Evolutionary conservation across 1,284 basidiomycete genomes (phyloP), one percentile per base, ranked within the genome.

Genomic region (Rugosomyces carneus): DNA sequence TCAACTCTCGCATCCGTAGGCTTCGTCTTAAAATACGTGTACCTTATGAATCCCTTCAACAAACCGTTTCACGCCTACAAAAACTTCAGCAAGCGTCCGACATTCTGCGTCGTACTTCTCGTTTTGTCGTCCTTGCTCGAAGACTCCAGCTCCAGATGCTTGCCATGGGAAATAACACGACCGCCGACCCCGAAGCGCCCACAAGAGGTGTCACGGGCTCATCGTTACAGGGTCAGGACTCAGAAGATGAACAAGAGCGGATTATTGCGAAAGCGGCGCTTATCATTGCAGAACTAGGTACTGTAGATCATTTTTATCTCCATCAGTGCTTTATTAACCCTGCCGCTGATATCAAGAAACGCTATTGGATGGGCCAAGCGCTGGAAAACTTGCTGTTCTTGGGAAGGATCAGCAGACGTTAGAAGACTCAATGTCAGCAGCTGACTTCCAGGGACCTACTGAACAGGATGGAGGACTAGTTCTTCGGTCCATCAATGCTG

Each of bases 181-280:
- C 37, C 15, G 44, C 38, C 35, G 53, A 53, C 36, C 42, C 46
- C 16, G 38, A 39, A 21, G 21, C 52, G 15, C 51, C 51, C 9
- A 38, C 37, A 5, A 36, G 37, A 26, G 37, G 52, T 46, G 34
- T 23, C 23, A 42, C 35, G 26, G 37, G 36, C 21, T 48, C 7
- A 49, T 49, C 46, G 31, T 53, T 44, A 16, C 55, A 55, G 27
- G 57, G 60, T 13, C 60, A 61, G 13, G 76, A 78, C 35, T 61
- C 69, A 20, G 84, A 88, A 58, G 84, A 87, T 24, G 90, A 92
- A 53, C 86, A 82, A 61, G 91, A 94, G 58, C 73, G 90, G 4
- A 80, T 81, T 9, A 81, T 95, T 54, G 85, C 91, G 2, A 93
- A 93, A 63, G 92, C 93, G 1, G 93, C 93, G 7, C 67, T 96